These are phyloP conservation scores for Wickerhamomyces sp. DNA, from an alignment of 1,139 yeast genomes.

Conservation along the genomic window DNA sequence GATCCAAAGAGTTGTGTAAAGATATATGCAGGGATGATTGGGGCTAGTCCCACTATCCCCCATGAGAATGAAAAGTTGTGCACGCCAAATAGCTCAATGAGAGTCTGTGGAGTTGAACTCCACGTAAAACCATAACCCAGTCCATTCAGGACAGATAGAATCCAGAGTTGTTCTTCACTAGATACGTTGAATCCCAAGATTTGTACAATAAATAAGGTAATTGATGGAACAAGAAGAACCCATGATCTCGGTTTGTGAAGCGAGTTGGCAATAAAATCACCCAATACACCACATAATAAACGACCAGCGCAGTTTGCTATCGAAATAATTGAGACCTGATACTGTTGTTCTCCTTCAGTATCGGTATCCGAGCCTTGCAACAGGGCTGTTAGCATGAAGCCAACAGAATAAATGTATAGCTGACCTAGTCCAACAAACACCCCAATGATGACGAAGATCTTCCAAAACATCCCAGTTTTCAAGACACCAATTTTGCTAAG, in stretches of 20 bases:
- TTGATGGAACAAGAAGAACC: conserved; percentile 43
- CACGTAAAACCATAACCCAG: conserved; percentile 55
- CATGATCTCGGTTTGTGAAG: conserved; percentile 39
- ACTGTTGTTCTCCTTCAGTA: conserved; percentile 47
- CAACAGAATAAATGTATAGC: conserved; percentile 59
- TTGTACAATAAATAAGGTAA: conserved; percentile 32
- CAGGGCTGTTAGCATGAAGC: conserved; percentile 54
- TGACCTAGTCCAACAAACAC: conserved; percentile 53
- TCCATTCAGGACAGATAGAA: conserved; percentile 43
- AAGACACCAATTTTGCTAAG: conserved; percentile 23
- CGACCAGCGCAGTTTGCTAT: conserved; percentile 52
- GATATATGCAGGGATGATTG: conserved; percentile 45
- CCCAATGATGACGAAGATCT: conserved; percentile 42
- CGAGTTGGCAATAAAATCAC: conserved; percentile 45
- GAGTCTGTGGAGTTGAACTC: conserved; percentile 53
- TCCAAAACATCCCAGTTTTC: conserved; percentile 41
- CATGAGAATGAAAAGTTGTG: conserved; percentile 49
- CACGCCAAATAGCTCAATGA: conserved; percentile 55
- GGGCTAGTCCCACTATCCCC: conserved; percentile 53
- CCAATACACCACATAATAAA: conserved; percentile 44
- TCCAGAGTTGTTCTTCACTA: conserved; percentile 31
- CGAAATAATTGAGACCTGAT: conserved; percentile 52
- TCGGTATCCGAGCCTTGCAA: conserved; percentile 25
- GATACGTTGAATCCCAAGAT: conserved; percentile 32
- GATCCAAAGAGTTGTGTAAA: conserved; percentile 49